Evolutionary conservation across 208 protist genomes (phyloP).

Genomic region (Leishmania braziliensis): DNA sequence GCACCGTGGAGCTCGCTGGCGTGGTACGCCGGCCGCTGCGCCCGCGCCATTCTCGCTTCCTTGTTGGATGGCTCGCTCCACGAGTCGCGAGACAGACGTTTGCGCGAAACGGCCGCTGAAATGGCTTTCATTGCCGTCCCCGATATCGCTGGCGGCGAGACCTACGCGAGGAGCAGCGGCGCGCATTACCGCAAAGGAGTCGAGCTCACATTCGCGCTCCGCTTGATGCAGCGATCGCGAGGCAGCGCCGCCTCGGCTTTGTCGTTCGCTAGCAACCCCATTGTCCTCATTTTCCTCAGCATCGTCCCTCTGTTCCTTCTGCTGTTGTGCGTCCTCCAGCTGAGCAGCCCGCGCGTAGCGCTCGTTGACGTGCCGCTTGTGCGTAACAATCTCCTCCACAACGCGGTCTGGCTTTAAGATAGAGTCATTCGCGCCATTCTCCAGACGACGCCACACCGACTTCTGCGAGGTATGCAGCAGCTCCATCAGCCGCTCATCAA

Average conservation of each 20-base stretch:
- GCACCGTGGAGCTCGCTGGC: background rate
- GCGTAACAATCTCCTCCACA: conserved; percentile 47
- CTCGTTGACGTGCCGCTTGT: conserved; percentile 80
- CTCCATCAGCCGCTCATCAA: conserved; percentile 79
- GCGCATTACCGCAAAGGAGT: conserved; percentile 24
- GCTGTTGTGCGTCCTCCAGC: conserved; percentile 30
- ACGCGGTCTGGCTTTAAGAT: conserved; percentile 67
- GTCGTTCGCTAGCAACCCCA: conserved; percentile 10
- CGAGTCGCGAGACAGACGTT: conserved; percentile 11
- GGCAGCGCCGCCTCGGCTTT: conserved; percentile 16
- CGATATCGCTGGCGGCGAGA: background rate
- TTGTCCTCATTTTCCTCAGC: conserved; percentile 14
- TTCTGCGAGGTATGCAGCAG: conserved; percentile 77
- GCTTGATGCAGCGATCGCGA: background rate
- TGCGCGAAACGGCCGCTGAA: conserved; percentile 4
- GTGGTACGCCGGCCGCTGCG: background rate
- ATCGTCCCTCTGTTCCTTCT: conserved; percentile 3
- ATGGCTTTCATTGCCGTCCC: background rate
- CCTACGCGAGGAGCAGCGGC: conserved; percentile 3
- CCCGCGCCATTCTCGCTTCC: background rate
- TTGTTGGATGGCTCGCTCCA: conserved; percentile 23
- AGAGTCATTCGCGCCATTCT: conserved; percentile 53
- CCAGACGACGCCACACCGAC: conserved; percentile 66
- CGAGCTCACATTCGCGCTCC: conserved; percentile 2
- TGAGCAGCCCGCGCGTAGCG: conserved; percentile 54